A percentile compares a stretch with the other conserved stretches of the same genome.
Conservation (phyloP, 148 eudicot genomes). For the Silene uniflora region DNA sequence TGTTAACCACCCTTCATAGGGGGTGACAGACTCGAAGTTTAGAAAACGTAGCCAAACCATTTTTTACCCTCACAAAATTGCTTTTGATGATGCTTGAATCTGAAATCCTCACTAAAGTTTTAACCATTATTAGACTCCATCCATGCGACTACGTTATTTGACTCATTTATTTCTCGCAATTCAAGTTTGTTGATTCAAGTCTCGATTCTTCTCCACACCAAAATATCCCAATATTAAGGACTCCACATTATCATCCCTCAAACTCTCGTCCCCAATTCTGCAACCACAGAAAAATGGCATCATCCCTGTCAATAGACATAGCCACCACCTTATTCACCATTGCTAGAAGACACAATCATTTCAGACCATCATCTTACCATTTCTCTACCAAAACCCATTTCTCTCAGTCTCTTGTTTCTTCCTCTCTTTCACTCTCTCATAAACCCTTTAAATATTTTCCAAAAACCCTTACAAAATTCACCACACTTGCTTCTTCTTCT, state of each 20-base stretch:
- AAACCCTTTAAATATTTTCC: conserved; percentile 13
- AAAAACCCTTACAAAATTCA: conserved; percentile 26
- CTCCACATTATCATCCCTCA: neutral
- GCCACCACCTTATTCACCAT: conserved; percentile 41
- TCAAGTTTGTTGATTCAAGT: too few relatives aligned
- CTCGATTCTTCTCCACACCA: too few relatives aligned
- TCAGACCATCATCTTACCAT: conserved; percentile 8
- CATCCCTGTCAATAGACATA: conserved; percentile 48
- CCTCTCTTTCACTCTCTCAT: conserved; percentile 1
- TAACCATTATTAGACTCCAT: too few relatives aligned
- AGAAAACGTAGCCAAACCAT: too few relatives aligned
- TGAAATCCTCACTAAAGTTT: too few relatives aligned
- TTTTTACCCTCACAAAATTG: too few relatives aligned
- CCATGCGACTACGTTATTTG: too few relatives aligned
- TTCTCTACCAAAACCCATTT: neutral
- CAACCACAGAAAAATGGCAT: conserved; percentile 40
- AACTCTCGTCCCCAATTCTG: neutral
- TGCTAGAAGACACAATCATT: conserved; percentile 31
- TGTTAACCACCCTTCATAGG: too few relatives aligned
- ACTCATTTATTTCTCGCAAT: too few relatives aligned
- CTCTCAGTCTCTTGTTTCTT: neutral
- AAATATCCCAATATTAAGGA: too few relatives aligned
- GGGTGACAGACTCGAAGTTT: too few relatives aligned
- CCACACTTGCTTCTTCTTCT: conserved; percentile 32
- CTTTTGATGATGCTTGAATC: too few relatives aligned